Base-by-base conservation (phyloP, 805 yeast genomes). In the Myxozyma neglecta region DNA sequence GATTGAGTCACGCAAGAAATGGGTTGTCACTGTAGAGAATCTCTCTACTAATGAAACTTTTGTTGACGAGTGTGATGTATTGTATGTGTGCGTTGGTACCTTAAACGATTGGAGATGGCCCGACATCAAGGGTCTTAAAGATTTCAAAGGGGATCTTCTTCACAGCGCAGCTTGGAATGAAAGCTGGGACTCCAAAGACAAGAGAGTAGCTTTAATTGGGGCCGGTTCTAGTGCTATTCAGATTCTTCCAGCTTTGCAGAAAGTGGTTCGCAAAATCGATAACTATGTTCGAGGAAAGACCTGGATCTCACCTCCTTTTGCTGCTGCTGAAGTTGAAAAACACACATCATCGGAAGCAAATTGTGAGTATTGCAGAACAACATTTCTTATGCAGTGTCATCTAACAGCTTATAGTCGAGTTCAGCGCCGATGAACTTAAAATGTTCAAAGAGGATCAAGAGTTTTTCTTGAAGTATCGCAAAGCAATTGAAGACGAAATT, bases 141-240 rank as follows among this genome's bases (percentile, higher is more conserved):
- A 61, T 34, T 75, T 71, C 36, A 59, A 69, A 46, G 77, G 78
- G 20, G 56, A 65, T 7, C 53, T 70, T 11, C 49, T 74, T 18
- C 79, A 75, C 58, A 68, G 74, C 6, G 70, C 76, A 34, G 66
- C 66, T 16, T 75, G 76, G 74, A 70, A 76, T 47, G 65, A 62
- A 13, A 65, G 61, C 8, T 61, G 63, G 40, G 70, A 64, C 32
- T 61, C 66, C 40, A 59, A 44, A 39, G 70, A 65, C 39, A 74
- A 75, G 58, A 61, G 59, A 8, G 67, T 74, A 2, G 72, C 73
- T 14, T 68, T 75, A 1, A 67, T 76, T 18, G 79, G 80, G 2
- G 69, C 68, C 49, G 75, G 77, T 8, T 68, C 79, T 2, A 70
- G 75, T 14, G 79, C 76, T 4, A 68, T 73, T 16, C 76, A 74